These are phyloP conservation scores for button mushroom (Agaricus bisporus) DNA, from an alignment of 768 basidiomycete species.

Conservation along the genomic window DNA sequence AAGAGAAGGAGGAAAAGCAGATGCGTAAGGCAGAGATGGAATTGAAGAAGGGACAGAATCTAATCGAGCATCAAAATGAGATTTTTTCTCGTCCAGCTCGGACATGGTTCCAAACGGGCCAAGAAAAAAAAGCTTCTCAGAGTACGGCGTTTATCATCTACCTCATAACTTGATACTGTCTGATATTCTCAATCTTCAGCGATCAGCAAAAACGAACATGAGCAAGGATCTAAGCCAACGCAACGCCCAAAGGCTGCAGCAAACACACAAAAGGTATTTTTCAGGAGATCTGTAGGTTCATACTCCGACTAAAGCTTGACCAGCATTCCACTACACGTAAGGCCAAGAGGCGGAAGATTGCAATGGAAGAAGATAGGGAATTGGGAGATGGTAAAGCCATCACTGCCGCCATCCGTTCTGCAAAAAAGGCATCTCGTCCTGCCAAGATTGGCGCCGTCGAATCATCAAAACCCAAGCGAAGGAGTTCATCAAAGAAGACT, in stretches of 20 bases:
- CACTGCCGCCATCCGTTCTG: conserved; percentile 76
- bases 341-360: conserved; percentile 84
- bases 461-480: conserved; percentile 23
- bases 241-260: conserved; percentile 26
- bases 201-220: conserved; percentile 70
- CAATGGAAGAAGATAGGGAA: conserved; percentile 73
- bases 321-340: conserved; percentile 81
- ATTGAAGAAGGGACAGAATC: conserved; percentile 88
- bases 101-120: conserved; percentile 95
- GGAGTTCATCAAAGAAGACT: conserved; percentile 25
- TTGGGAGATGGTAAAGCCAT: conserved; percentile 46
- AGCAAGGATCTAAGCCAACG: conserved; percentile 31
- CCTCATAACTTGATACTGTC: neutral
- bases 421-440: conserved; percentile 74
- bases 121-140: conserved; percentile 77
- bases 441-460: conserved; percentile 60
- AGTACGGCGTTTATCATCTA: conserved; percentile 34
- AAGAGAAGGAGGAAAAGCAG: conserved; percentile 95
- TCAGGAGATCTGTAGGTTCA: conserved; percentile 1
- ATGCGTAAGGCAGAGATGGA: conserved; percentile 94
- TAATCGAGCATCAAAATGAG: conserved; percentile 89
- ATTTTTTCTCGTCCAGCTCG: conserved; percentile 91
- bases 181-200: conserved; percentile 35
- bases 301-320: conserved; percentile 62
- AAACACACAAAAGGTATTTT: conserved; percentile 35